Percentiles rank a stretch among this genome's conserved stretches.
These are phyloP conservation scores for Aspergillus tubingensis DNA, from an alignment of 2,329 filamentous ascomycete species.

Conservation along the genomic window DNA sequence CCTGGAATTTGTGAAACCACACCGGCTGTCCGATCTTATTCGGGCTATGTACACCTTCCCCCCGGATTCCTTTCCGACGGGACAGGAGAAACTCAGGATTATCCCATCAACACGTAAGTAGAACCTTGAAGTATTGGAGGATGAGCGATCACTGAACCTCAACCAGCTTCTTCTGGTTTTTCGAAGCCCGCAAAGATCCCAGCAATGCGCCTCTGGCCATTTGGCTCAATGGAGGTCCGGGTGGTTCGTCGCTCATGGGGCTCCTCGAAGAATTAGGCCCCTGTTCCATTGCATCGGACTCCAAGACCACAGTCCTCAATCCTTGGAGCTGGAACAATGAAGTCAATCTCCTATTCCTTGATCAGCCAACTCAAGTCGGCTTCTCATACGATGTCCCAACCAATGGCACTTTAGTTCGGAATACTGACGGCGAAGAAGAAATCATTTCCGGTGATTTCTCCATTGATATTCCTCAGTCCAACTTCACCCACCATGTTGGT, in stretches of 20 bases:
- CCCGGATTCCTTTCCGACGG: background rate
- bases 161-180: conserved; percentile 43
- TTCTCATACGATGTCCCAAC: conserved; percentile 7
- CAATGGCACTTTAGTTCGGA: background rate
- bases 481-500: background rate
- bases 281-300: conserved; percentile 32
- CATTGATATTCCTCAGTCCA: background rate
- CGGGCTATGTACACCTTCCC: conserved; percentile 3
- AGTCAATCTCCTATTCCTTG: conserved; percentile 3
- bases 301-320: background rate
- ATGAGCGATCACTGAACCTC: background rate
- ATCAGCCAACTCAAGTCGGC: conserved; percentile 5
- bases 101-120: conserved; percentile 8
- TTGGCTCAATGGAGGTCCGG: conserved; percentile 57
- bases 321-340: conserved; percentile 10
- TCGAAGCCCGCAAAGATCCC: conserved; percentile 45
- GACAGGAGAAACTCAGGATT: background rate
- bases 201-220: conserved; percentile 52
- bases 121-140: background rate
- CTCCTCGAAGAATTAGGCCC: conserved; percentile 54
- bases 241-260: conserved; percentile 55
- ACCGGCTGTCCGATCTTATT: background rate
- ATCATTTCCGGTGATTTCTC: background rate
- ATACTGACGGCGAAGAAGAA: background rate
- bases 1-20: conserved; percentile 8